Evolutionary conservation across 1,284 basidiomycete species (phyloP).

Genomic region (Irpex sp.): DNA sequence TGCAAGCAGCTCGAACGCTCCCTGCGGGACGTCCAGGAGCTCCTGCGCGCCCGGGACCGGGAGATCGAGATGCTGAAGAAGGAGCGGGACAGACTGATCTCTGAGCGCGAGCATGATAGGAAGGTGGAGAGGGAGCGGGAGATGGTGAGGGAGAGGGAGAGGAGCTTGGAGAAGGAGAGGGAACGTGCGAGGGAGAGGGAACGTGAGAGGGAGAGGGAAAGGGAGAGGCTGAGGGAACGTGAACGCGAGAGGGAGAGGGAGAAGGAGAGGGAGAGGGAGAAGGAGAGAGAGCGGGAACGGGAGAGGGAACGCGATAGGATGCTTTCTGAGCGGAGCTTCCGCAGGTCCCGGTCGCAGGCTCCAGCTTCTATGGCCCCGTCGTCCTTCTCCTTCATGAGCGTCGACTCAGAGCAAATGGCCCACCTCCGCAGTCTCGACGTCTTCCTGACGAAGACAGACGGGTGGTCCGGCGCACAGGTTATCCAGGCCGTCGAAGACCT

Average conservation of each 20-base stretch:
- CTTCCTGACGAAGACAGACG: conserved; percentile 69
- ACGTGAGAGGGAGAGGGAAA: conserved; percentile 9
- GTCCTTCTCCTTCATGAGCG: conserved; percentile 13
- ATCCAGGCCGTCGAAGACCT: conserved; percentile 75
- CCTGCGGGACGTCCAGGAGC: conserved; percentile 31
- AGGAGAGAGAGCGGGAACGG: conserved; percentile 18
- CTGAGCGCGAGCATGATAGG: conserved; percentile 25
- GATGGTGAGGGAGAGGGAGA: conserved; percentile 7
- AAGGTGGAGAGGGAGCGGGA: conserved; percentile 13
- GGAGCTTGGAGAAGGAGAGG: conserved; percentile 8
- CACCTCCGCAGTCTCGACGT: conserved; percentile 54
- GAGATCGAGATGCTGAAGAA: conserved; percentile 55
- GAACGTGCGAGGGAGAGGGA: conserved; percentile 12
- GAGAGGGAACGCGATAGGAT: conserved; percentile 5
- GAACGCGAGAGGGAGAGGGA: conserved; percentile 26
- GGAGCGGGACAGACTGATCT: conserved; percentile 35
- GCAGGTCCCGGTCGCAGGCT: conserved; percentile 10
- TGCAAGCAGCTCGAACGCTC: conserved; percentile 57
- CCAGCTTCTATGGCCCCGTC: conserved; percentile 3
- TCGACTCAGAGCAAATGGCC: conserved; percentile 36
- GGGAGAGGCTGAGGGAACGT: conserved; percentile 19
- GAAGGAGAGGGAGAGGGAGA: conserved; percentile 15
- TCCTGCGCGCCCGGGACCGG: conserved; percentile 28
- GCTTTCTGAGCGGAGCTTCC: conserved; percentile 2
- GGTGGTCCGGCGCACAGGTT: conserved; percentile 72